Evolutionary conservation across 1,284 basidiomycete species (phyloP), one percentile per base, ranked within the genome.

Genomic region (Cystobasidiaceae sp.): DNA sequence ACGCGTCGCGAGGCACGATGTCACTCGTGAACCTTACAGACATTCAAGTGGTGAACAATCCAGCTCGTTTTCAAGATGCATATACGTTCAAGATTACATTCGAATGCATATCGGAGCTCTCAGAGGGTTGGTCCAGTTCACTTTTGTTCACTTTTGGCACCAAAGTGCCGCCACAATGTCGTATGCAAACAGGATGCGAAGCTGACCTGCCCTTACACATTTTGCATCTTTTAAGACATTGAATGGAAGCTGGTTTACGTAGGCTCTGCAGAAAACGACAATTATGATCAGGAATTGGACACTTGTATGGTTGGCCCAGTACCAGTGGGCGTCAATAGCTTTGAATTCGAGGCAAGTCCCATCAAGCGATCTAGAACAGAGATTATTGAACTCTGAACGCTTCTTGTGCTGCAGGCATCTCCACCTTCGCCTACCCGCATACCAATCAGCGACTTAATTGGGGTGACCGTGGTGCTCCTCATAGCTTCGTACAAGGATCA

Each of bases 181-280:
- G 39, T 34, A 28, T 43, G 11, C 50, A 32, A 32, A 5, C 23
- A 32, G 27, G 5, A 8, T 37, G 9, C 21, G 6, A 6, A 21
- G 17, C 41, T 19, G 23, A 17, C 33, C 52, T 55, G 32, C 19
- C 11, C 32, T 7, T 25, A 6, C 11, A 5, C n/a, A 13, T 17
- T 34, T 23, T 37, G 5, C n/a, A n/a, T 15, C 45, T 19, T 48
- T 48, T 9, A 73, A 93, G 94, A 98, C 78, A 84, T 98, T 69
- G 94, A 98, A 78, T 98, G 94, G 94, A 87, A 86, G 71, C 84
- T 99, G 69, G 92, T 97, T 69, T 98, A 97, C 77, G 94, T 98
- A 57, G 93, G 96, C 3, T 93, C 89, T 0, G 93, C 96, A 0
- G 91, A 88, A 17, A 85, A 89, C 73, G 94, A 97, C 76, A 90